These are phyloP conservation scores for Albizia julibrissin DNA, from an alignment of 306 rosid genomes.

Conservation along the genomic window DNA sequence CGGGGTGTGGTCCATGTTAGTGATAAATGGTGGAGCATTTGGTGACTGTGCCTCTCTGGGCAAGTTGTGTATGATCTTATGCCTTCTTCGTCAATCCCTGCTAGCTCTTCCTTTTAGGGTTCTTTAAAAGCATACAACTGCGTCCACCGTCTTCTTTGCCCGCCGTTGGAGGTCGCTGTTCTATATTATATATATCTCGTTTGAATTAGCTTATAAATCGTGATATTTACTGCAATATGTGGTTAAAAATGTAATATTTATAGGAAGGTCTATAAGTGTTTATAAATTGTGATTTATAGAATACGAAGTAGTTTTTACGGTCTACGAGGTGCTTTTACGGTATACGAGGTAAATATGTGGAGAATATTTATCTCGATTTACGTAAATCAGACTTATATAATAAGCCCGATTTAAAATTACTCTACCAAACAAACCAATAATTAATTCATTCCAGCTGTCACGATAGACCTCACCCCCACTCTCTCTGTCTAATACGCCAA, in stretches of 20 bases:
- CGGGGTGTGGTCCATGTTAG: slow-evolving; percentile 33
- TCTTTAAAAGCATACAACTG: background rate
- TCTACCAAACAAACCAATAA: no score
- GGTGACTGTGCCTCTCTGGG: background rate
- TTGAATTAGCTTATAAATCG: no score
- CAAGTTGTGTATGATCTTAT: background rate
- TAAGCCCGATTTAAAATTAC: no score
- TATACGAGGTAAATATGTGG: no score
- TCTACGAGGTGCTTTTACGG: no score
- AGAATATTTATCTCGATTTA: no score
- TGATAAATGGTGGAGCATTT: slow-evolving; percentile 29
- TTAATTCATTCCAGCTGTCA: background rate
- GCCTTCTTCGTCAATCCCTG: background rate
- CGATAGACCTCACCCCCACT: background rate
- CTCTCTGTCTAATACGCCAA: background rate
- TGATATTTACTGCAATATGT: no score
- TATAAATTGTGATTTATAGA: no score
- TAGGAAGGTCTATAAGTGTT: no score
- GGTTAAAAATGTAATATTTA: no score
- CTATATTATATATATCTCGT: background rate
- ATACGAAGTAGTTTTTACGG: no score
- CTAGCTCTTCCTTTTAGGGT: background rate
- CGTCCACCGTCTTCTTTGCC: background rate
- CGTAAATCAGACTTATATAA: no score
- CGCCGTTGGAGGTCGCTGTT: background rate